Conservation (phyloP, 768 basidiomycete genomes). For the Suillus hirtellus region DNA sequence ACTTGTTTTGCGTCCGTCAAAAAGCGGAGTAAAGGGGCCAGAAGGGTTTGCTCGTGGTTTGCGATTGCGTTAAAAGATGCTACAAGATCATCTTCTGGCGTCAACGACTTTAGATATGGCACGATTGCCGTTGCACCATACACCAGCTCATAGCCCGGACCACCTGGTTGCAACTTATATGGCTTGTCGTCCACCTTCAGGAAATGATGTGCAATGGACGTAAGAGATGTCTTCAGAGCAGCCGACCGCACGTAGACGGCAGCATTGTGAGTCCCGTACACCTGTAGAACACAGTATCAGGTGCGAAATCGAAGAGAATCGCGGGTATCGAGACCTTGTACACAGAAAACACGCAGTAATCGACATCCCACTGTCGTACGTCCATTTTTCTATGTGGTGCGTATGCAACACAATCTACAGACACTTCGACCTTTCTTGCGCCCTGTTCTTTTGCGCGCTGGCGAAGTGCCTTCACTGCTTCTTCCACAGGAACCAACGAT, state of each 20-base stretch:
- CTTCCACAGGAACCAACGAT: slow-evolving; percentile 59
- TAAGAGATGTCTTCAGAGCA: slow-evolving; percentile 51
- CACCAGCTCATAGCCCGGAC: slow-evolving; percentile 72
- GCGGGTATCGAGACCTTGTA: slow-evolving; percentile 58
- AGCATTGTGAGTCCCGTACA: slow-evolving; percentile 75
- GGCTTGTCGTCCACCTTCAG: slow-evolving; percentile 44
- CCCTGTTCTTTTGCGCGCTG: slow-evolving; percentile 52
- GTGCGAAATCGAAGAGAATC: neutral
- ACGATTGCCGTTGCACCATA: slow-evolving; percentile 61
- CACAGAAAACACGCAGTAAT: slow-evolving; percentile 69
- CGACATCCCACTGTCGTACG: slow-evolving; percentile 75
- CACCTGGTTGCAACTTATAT: slow-evolving; percentile 72
- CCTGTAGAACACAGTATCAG: slow-evolving; percentile 35
- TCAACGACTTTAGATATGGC: slow-evolving; percentile 63
- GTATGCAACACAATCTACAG: slow-evolving; percentile 78
- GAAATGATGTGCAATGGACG: slow-evolving; percentile 72
- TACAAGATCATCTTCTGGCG: slow-evolving; percentile 45
- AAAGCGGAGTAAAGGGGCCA: slow-evolving; percentile 55
- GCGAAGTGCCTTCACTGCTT: slow-evolving; percentile 52
- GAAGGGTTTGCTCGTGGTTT: slow-evolving; percentile 58
- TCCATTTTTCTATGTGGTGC: slow-evolving; percentile 73
- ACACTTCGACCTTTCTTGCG: slow-evolving; percentile 61
- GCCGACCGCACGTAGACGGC: slow-evolving; percentile 59
- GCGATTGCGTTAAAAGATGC: slow-evolving; percentile 60
- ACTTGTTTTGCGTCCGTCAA: slow-evolving; percentile 50